These are phyloP conservation scores for Breviolum minutum DNA, from an alignment of 73 alveolate species.

Conservation along the genomic window DNA sequence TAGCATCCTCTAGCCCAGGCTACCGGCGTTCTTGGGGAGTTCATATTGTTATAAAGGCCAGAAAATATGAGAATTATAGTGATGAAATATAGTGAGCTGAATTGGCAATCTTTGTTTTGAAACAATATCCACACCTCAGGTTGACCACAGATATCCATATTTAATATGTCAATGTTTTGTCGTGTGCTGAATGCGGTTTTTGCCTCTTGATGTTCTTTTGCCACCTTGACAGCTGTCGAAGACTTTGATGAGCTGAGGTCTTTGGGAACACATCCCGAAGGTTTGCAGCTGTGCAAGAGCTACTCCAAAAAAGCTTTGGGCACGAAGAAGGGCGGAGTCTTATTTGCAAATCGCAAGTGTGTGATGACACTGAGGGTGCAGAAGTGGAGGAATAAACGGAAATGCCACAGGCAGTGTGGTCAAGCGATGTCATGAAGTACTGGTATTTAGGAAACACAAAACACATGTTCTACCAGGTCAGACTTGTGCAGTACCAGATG, in stretches of 20 bases:
- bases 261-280: constrained; percentile 37
- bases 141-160: no score
- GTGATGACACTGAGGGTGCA: no score
- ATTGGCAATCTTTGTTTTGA: no score
- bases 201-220: not conserved
- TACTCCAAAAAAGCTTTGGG: not conserved
- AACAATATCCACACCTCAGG: no score
- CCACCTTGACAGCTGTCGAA: no score
- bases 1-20: not conserved
- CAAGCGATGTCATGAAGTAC: no score
- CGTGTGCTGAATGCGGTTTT: not conserved
- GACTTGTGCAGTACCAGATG: not conserved
- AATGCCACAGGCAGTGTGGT: no score
- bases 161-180: not conserved
- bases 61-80: not conserved
- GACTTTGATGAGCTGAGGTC: not conserved
- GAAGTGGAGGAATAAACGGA: no score
- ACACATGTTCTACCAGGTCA: no score
- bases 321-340: constrained; percentile 16
- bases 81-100: no score
- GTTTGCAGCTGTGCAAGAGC: not conserved
- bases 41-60: not conserved
- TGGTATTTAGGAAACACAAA: no score
- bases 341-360: not conserved
- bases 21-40: not conserved